Percentiles rank a stretch among this genome's conserved stretches.
phyloP scores from a whole-genome alignment of 179 eudicot genomes.

The Patellifolia procumbens region DNA sequence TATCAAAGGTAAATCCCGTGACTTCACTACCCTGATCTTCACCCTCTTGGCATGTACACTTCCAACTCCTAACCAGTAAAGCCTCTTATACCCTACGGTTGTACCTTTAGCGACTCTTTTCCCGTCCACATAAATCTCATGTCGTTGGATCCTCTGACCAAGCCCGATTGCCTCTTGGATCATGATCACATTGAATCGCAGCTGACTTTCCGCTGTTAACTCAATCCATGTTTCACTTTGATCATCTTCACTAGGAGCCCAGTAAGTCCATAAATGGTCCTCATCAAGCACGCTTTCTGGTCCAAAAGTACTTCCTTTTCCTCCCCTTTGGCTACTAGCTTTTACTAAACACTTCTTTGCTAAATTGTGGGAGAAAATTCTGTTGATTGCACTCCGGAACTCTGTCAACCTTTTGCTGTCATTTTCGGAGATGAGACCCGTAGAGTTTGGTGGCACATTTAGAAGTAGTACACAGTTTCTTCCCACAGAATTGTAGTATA shows the following conservation, averaged over 20 bases:
- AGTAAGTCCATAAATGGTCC: conserved; percentile 83
- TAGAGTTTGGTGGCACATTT: conserved; percentile 81
- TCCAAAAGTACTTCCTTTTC: conserved; percentile 48
- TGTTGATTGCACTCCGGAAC: conserved; percentile 55
- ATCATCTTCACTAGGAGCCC: conserved; percentile 66
- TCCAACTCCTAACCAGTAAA: conserved; percentile 62
- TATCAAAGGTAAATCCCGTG: conserved; percentile 73
- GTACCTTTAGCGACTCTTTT: conserved; percentile 51
- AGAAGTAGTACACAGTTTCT: conserved; percentile 75
- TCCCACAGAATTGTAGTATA: conserved; percentile 87
- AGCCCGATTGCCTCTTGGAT: conserved; percentile 90
- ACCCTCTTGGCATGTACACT: conserved; percentile 49
- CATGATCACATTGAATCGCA: conserved; percentile 71
- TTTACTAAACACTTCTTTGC: conserved; percentile 43
- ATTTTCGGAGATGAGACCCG: conserved; percentile 63
- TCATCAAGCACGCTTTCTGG: conserved; percentile 60
- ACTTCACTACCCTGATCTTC: conserved; percentile 46
- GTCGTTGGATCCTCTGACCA: conserved; percentile 73
- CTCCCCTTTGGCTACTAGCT: conserved; percentile 82
- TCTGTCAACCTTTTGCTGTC: conserved; percentile 57
- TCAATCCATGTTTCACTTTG: conserved; percentile 60
- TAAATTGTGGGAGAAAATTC: conserved; percentile 60
- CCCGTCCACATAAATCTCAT: conserved; percentile 71
- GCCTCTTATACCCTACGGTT: conserved; percentile 78
- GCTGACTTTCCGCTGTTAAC: conserved; percentile 30